These are phyloP conservation scores for Coffea humblotiana DNA, from an alignment of 305 asterid genomes.

Conservation along the genomic window DNA sequence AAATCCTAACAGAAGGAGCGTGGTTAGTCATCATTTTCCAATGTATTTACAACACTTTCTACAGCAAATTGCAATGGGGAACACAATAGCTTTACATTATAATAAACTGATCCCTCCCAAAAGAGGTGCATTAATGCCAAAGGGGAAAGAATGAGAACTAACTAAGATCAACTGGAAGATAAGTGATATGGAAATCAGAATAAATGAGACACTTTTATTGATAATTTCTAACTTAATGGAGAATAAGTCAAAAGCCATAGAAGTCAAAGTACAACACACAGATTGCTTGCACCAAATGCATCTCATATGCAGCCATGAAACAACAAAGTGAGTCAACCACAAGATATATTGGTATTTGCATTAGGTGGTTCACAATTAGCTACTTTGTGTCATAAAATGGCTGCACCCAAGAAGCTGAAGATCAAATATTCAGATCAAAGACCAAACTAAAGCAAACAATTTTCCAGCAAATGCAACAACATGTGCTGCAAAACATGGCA, in stretches of 20 bases:
- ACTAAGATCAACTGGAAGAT: not conserved
- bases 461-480: not conserved
- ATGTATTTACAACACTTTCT: not conserved
- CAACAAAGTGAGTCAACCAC: not conserved
- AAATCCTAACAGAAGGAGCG: conserved; percentile 60
- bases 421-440: not conserved
- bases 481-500: not conserved
- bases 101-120: not conserved
- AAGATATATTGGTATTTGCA: not conserved
- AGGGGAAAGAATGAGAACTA: not conserved
- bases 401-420: not conserved
- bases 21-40: conserved; percentile 17
- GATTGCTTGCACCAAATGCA: not conserved
- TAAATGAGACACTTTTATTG: not conserved
- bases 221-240: not conserved
- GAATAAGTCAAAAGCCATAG: not conserved
- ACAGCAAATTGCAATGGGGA: not conserved
- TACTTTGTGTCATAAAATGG: not conserved
- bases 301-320: not conserved
- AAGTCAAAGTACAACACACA: not conserved
- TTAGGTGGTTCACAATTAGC: not conserved
- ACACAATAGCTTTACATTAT: not conserved
- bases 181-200: not conserved
- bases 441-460: not conserved
- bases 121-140: not conserved